Conservation (phyloP, 148 eudicot species). For the Limonium bicolor region DNA sequence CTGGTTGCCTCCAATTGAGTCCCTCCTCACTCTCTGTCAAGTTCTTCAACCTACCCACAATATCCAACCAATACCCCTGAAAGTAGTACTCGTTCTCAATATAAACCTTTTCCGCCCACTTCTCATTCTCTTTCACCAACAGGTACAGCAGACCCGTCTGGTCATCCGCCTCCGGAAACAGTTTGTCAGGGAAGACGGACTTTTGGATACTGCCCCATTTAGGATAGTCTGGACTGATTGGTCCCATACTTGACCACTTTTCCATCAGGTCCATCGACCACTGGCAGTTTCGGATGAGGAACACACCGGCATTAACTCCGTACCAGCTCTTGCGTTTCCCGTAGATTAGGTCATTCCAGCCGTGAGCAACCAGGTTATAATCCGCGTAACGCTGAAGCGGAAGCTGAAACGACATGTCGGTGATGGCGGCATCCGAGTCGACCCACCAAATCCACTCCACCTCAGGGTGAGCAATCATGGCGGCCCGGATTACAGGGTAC, state of each 20-base stretch:
- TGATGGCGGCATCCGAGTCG: constrained; percentile 82
- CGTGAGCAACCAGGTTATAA: constrained; percentile 59
- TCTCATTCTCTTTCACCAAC: constrained; percentile 23
- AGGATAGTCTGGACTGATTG: constrained; percentile 37
- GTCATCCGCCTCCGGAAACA: constrained; percentile 60
- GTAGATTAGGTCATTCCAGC: constrained; percentile 35
- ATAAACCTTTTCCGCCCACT: constrained; percentile 43
- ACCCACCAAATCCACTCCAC: constrained; percentile 99
- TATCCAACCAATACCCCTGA: constrained; percentile 59
- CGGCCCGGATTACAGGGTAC: constrained; percentile 55
- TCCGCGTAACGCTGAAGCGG: constrained; percentile 43
- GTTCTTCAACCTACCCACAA: constrained; percentile 55
- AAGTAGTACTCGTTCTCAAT: constrained; percentile 53
- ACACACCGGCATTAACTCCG: constrained; percentile 55
- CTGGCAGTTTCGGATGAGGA: constrained; percentile 53
- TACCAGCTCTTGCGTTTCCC: constrained; percentile 53
- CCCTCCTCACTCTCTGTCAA: constrained; percentile 35
- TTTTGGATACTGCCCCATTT: constrained; percentile 52
- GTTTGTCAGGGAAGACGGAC: constrained; percentile 35
- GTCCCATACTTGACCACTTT: constrained; percentile 76
- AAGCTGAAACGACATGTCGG: constrained; percentile 80
- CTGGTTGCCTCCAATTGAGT: too few relatives aligned
- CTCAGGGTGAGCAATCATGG: constrained; percentile 95
- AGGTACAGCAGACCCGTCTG: constrained; percentile 71
- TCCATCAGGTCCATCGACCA: constrained; percentile 71